phyloP scores from a whole-genome alignment of 2,329 filamentous ascomycete genomes.

The Phyllosticta capitalensis region DNA sequence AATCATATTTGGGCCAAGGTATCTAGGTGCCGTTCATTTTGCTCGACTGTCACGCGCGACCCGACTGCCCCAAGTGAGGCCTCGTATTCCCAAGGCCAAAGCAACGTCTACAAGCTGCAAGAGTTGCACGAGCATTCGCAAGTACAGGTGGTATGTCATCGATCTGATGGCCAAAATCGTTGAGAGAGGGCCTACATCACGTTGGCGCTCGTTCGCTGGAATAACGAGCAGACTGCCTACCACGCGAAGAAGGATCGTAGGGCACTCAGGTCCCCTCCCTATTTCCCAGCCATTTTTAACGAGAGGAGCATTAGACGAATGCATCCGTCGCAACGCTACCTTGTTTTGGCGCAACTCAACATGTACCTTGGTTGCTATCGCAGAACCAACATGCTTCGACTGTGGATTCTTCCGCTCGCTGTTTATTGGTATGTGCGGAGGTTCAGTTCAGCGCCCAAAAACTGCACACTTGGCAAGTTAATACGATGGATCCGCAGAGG shows the following conservation, averaged over 20 bases:
- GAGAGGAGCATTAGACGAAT: not conserved
- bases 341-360: not conserved
- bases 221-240: not conserved
- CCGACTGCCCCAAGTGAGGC: not conserved
- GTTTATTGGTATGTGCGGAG: not conserved
- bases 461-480: not conserved
- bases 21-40: not conserved
- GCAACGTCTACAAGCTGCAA: too few relatives aligned
- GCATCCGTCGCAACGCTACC: not conserved
- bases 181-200: too few relatives aligned
- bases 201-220: not conserved
- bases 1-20: not conserved
- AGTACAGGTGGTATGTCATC: too few relatives aligned
- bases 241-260: not conserved
- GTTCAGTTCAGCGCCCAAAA: not conserved
- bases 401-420: not conserved
- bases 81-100: too few relatives aligned
- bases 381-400: not conserved
- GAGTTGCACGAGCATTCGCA: too few relatives aligned
- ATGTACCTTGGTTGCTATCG: not conserved
- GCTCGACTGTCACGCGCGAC: not conserved
- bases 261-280: not conserved
- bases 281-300: not conserved
- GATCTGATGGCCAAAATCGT: too few relatives aligned
- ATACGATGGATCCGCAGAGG: not conserved